These are phyloP conservation scores for Citrullus amarus DNA, from an alignment of 306 rosid species.

Conservation along the genomic window DNA sequence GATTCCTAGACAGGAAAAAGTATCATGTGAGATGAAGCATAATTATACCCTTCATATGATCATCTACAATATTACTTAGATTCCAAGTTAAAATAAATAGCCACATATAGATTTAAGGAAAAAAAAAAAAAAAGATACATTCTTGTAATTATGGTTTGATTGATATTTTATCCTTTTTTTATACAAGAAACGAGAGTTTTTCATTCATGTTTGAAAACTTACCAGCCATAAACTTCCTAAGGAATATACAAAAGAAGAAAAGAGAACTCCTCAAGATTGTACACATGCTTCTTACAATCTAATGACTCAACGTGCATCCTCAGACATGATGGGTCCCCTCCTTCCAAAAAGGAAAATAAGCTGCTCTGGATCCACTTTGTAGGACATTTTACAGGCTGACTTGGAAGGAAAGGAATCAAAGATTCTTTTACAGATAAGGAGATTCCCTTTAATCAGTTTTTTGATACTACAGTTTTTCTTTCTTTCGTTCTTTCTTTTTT, in stretches of 20 bases:
- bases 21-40: not conserved
- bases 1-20: slow-evolving; percentile 28
- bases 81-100: not conserved
- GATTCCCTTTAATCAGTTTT: not conserved
- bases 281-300: not conserved
- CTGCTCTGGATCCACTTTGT: not conserved
- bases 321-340: not conserved
- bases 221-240: not conserved
- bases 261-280: not conserved
- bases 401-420: not conserved
- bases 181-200: not conserved
- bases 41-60: not conserved
- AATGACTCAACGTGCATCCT: not conserved
- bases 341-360: not conserved
- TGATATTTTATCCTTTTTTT: not conserved
- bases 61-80: not conserved
- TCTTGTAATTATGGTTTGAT: not conserved
- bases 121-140: not conserved
- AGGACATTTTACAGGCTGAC: not conserved
- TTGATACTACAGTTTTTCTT: too few species aligned
- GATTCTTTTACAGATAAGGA: not conserved
- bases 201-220: not conserved
- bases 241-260: not conserved
- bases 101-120: not conserved
- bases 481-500: too few species aligned